Evolutionary conservation across 352 stramenopile genomes (phyloP), one percentile per base, ranked within the genome.

Genomic region (Globisporangium parvum): DNA sequence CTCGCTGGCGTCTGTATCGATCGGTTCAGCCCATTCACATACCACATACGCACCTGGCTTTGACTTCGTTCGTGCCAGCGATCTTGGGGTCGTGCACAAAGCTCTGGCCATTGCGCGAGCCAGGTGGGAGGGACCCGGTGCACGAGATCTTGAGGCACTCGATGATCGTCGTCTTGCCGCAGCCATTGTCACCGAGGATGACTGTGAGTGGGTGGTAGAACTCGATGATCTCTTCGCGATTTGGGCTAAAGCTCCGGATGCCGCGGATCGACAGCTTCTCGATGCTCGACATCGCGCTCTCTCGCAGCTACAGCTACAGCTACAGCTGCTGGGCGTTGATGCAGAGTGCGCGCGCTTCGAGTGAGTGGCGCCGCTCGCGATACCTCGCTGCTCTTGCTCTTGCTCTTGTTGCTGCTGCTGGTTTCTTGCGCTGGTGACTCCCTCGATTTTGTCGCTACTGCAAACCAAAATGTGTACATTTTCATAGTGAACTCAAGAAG

Each of bases 101-200:
- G 56, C 77, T 92, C 64, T 97, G 96, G 40, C 78, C 96, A 67
- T 63, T 87, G 40, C 73, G 73, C 11, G 83, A 69, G 1, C 95
- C 95, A 0, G 96, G 97, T 5, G 98, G 97, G 0, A 99, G 62
- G 11, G 81, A 76, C 20, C 97, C 98, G 6, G 96, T 99, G 50
- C 90, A 95, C 28, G 93, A 88, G 49, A 98, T 96, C 73, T 99
- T 99, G 35, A 99, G 87, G 66, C 95, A 98, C 83, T 99, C 98
- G 71, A 99, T 99, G 53, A 99, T 98, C 17, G 98, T 99, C 1
- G 98, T 99, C 85, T 99, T 99, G n/a, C 95, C 96, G 61, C 89
- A 98, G 52, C 95, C 95, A 71, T 98, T 98, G 61, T 95, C 78
- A 23, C 95, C 95, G 12, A 98, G 74, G 57, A 99, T 99, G 53